Evolutionary conservation across 139 green algal species (phyloP).

Genomic region (Chlamydomonas urium): DNA sequence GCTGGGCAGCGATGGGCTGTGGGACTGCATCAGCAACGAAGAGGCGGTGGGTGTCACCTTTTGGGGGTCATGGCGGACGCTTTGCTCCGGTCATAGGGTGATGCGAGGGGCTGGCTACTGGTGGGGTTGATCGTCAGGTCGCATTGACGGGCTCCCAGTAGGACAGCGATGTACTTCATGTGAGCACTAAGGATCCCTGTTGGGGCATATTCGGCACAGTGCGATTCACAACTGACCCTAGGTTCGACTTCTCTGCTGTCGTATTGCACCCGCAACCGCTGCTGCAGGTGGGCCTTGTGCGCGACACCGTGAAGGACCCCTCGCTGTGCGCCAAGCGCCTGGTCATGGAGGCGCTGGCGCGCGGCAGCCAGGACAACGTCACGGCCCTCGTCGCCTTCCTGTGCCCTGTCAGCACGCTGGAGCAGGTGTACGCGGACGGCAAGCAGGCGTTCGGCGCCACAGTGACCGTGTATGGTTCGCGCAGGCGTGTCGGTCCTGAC

Average conservation of each 20-base stretch:
- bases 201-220: neutral
- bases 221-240: neutral
- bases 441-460: slow-evolving; percentile 1
- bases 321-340: slow-evolving; percentile 71
- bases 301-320: slow-evolving; percentile 83
- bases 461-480: slow-evolving; percentile 5
- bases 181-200: no score
- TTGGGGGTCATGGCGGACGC: no score
- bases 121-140: no score
- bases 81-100: no score
- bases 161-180: no score
- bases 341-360: slow-evolving; percentile 67
- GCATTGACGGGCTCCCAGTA: neutral
- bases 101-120: neutral
- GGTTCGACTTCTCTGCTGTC: neutral
- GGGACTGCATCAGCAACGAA: slow-evolving; percentile 74
- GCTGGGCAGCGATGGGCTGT: slow-evolving; percentile 75
- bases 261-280: neutral
- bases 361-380: slow-evolving; percentile 19
- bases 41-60: slow-evolving; percentile 76
- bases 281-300: no score
- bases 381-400: slow-evolving; percentile 4
- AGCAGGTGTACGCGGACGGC: neutral
- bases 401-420: slow-evolving; percentile 4
- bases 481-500: neutral